Conservation (phyloP, 1,284 basidiomycete genomes). For the Neotropicomus parvogracilis region DNA sequence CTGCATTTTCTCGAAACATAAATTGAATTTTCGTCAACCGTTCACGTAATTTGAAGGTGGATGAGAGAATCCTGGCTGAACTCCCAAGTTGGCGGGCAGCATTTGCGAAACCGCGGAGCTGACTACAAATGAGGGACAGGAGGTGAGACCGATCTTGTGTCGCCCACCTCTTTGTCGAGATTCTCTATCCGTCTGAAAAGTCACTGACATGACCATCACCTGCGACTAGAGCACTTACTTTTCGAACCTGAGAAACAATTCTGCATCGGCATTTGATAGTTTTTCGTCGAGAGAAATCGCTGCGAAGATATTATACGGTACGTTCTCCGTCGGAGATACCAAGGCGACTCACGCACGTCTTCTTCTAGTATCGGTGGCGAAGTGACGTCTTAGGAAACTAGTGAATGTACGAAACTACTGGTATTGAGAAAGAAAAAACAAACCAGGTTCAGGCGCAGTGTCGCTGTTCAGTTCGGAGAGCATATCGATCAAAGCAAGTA, state of each 20-base stretch:
- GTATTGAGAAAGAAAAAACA: conserved; percentile 20
- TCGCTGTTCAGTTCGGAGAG: conserved; percentile 56
- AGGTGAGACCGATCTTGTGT: not conserved
- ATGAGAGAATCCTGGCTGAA: conserved; percentile 35
- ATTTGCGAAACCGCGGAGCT: conserved; percentile 35
- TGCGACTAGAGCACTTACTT: conserved; percentile 23
- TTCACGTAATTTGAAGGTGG: conserved; percentile 34
- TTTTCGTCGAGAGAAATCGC: conserved; percentile 35
- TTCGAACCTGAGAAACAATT: conserved; percentile 32
- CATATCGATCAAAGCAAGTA: conserved; percentile 61
- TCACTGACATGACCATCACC: not conserved
- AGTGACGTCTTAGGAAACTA: conserved; percentile 26
- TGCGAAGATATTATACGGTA: conserved; percentile 13
- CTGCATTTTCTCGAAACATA: conserved; percentile 36
- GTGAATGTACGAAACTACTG: conserved; percentile 7
- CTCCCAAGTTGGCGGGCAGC: conserved; percentile 36
- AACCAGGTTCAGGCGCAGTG: conserved; percentile 44
- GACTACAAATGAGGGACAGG: conserved; percentile 13
- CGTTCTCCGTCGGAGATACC: not conserved
- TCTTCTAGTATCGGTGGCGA: conserved; percentile 53
- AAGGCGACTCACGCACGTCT: conserved; percentile 47
- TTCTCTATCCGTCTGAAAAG: conserved; percentile 30
- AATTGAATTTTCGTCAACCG: conserved; percentile 36
- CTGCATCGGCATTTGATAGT: conserved; percentile 34
- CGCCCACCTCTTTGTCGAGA: conserved; percentile 34